phyloP scores from a whole-genome alignment of 371 early-diverging fungal species.

The Syncephalis fuscata region DNA sequence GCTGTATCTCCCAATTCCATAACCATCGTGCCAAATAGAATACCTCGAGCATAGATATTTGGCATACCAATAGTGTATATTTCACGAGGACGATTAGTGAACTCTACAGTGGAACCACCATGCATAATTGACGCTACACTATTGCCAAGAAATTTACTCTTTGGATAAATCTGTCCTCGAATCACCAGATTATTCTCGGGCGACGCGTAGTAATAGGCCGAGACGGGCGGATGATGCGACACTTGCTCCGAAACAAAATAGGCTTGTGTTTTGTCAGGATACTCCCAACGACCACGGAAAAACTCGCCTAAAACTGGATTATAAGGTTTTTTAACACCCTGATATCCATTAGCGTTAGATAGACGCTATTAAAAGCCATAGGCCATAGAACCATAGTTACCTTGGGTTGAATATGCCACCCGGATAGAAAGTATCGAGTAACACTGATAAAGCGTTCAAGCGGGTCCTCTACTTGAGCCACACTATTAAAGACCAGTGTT shows the following conservation, averaged over 20 bases:
- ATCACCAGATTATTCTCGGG: conserved; percentile 72
- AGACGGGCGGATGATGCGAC: conserved; percentile 93
- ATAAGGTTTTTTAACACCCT: conserved; percentile 96
- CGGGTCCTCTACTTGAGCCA: conserved; percentile 44
- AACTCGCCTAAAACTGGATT: conserved; percentile 93
- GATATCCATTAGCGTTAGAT: too few species aligned
- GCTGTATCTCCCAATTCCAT: conserved; percentile 80
- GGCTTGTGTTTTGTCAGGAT: conserved; percentile 50
- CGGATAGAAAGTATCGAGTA: conserved; percentile 83
- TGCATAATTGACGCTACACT: conserved; percentile 82
- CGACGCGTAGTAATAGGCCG: conserved; percentile 60
- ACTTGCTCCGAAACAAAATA: conserved; percentile 89
- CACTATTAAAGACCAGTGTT: conserved; percentile 23
- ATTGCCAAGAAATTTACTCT: conserved; percentile 82
- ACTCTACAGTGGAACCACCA: conserved; percentile 45
- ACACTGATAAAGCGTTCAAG: conserved; percentile 73
- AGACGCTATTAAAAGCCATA: not conserved
- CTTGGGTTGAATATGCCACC: conserved; percentile 92
- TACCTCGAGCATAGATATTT: conserved; percentile 87
- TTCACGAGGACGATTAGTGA: conserved; percentile 46
- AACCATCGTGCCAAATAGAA: conserved; percentile 86
- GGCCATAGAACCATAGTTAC: conserved; percentile 17
- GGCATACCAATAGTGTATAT: conserved; percentile 69
- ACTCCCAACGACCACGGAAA: conserved; percentile 64
- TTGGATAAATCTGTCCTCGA: conserved; percentile 71